Evolutionary conservation across 495 filamentous ascomycete species (phyloP).

Genomic region (Durotheca rogersii): DNA sequence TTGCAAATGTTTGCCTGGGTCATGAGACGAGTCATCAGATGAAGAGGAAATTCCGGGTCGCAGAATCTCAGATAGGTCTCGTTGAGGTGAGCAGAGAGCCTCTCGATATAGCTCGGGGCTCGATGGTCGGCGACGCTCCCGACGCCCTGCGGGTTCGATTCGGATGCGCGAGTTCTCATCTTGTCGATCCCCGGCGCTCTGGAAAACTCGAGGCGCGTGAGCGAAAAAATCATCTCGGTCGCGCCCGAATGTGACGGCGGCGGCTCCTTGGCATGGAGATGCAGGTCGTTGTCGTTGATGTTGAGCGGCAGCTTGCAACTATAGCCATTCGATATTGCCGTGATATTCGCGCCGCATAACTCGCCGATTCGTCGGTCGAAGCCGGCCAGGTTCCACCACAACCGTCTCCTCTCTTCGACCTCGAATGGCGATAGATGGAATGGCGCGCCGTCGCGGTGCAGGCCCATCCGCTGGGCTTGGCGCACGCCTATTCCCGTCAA

Average conservation of each 20-base stretch:
- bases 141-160: constrained; percentile 41
- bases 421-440: constrained; percentile 67
- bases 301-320: constrained; percentile 55
- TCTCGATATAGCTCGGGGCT: constrained; percentile 52
- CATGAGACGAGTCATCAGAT: constrained; percentile 53
- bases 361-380: constrained; percentile 65
- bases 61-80: constrained; percentile 60
- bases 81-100: constrained; percentile 57
- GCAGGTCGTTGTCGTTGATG: constrained; percentile 58
- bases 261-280: constrained; percentile 47
- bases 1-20: constrained; percentile 53
- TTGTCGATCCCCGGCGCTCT: constrained; percentile 46
- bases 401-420: constrained; percentile 62
- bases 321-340: constrained; percentile 49
- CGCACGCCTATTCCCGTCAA: constrained; percentile 67
- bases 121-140: constrained; percentile 48
- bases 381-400: constrained; percentile 72
- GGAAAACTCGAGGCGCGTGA: constrained; percentile 51
- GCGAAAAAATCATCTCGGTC: constrained; percentile 54
- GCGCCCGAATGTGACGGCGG: constrained; percentile 45
- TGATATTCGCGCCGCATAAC: constrained; percentile 64
- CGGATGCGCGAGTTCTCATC: constrained; percentile 41
- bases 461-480: constrained; percentile 65
- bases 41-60: constrained; percentile 61
- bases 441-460: constrained; percentile 64